Evolutionary conservation across 1,139 yeast species (phyloP), one percentile per base, ranked within the genome.

Genomic region (Tardiomyces digboiensis): DNA sequence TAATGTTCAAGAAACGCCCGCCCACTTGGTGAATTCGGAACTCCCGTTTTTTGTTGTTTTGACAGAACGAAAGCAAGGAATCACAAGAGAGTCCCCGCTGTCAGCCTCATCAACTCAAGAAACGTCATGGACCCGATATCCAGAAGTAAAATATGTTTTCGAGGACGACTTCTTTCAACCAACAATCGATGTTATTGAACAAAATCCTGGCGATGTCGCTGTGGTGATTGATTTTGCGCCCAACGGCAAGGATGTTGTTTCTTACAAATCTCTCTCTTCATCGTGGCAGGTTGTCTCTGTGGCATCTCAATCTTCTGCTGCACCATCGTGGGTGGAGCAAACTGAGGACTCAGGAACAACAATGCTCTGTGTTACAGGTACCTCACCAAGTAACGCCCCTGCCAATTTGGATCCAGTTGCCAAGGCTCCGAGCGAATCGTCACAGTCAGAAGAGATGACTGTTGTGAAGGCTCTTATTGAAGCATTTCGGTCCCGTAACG

Each of bases 141-240:
- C 68, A 2, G 66, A 63, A 39, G 63, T 66, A 8, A 63, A 61
- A 44, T 66, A 64, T 44, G 59, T 67, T 10, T 67, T 65, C 46
- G 51, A 53, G 1, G 70, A 67, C 49, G 71, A 67, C 51, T 60
- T 56, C 43, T 62, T 64, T 45, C 52, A 56, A 19, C 66, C 67
- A 2, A 59, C 65, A 14, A 46, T 59, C 19, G 67, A 64, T 41
- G 58, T 57, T 8, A 50, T 59, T 19, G 65, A 64, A 39, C 57
- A 53, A 36, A 49, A 47, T 22, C 49, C 50, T 4, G 60, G 54
- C 37, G 66, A 60, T 41, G 53, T 61, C 6, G 57, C 67, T 1
- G 52, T 66, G 3, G 53, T 66, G 6, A 58, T 66, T 6, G 71
- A 67, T 44, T 57, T 66, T 40, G 67, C 65, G 45, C 54, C 48